Base-by-base conservation (phyloP, 805 yeast species). In the Spathaspora arborariae region DNA sequence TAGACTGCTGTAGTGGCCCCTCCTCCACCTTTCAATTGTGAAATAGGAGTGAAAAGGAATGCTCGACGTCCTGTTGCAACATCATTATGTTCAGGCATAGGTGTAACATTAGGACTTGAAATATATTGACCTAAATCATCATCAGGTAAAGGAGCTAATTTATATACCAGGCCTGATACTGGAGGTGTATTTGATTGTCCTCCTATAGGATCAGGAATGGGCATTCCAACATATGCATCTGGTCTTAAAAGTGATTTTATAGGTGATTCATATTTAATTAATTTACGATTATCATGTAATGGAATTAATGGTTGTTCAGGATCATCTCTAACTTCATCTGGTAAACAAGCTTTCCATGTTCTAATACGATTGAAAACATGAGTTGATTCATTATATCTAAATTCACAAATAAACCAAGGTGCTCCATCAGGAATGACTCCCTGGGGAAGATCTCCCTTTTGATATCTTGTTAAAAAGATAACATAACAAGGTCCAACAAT, bases 261-360 rank as follows among this genome's bases (percentile, higher is more conserved):
- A 11, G 98, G 98, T 5, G 97, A 89, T 45, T 87, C 90, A 57
- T 80, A 82, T 59, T 85, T 83, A 59, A 82, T 82, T 61, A 86
- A 75, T 53, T 80, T 78, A 58, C 91, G 76, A 45, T 87, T 80
- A 48, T 80, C 82, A 45, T 60, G 66, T 43, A 92, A 75, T 6
- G 92, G 90, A 34, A 80, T 80, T 19, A 86, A 81, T 27, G 87
- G 85, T 47, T 70, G 74, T 58, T 91, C 97, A 57, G 88, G 92
- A 46, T 75, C 72, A 53, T 86, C 90, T 57, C 98, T 81, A 41
- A 92, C 86, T 65, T 92, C 98, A 65, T 94, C 98, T 0, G 99
- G 99, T 54, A 94, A 76, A 72, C 98, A 94, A 5, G 97, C 97
- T 66, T 89, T 92, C 99, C 99, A 94, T 2, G 99, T 92, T 60